Evolutionary conservation across 306 rosid species (phyloP).

Genomic region (Malus sieversii): DNA sequence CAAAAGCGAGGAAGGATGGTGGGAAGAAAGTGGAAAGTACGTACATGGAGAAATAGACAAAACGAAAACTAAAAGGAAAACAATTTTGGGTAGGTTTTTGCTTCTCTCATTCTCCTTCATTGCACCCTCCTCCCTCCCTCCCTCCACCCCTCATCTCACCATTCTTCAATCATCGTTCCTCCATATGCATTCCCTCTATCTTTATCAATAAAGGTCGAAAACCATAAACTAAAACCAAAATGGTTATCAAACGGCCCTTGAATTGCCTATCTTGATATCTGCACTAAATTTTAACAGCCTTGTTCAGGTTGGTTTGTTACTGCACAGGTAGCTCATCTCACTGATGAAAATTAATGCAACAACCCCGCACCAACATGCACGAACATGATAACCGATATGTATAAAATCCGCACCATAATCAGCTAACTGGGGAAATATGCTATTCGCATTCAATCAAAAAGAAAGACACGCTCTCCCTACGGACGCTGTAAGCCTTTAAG

Average conservation of each 20-base stretch:
- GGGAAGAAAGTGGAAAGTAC: no score
- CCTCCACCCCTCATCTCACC: not conserved
- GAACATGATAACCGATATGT: not conserved
- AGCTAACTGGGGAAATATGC: not conserved
- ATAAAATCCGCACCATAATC: not conserved
- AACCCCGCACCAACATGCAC: not conserved
- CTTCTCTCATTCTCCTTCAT: no score
- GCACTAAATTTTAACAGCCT: not conserved
- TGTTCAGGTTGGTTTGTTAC: not conserved
- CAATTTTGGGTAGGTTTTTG: no score
- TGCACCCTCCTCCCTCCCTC: no score
- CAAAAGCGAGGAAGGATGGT: not conserved
- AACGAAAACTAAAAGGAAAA: no score
- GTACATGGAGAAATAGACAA: no score
- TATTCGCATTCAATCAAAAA: not conserved
- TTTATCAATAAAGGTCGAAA: not conserved
- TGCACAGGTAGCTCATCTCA: not conserved
- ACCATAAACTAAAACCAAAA: not conserved
- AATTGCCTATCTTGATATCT: not conserved
- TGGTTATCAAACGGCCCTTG: no score
- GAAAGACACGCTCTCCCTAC: not conserved
- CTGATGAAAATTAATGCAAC: not conserved
- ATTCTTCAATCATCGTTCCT: not conserved
- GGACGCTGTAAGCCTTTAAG: no score
- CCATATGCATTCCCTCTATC: not conserved